Base-by-base conservation (phyloP, 2,329 filamentous ascomycete species). In the Ascochyta rabiei region DNA sequence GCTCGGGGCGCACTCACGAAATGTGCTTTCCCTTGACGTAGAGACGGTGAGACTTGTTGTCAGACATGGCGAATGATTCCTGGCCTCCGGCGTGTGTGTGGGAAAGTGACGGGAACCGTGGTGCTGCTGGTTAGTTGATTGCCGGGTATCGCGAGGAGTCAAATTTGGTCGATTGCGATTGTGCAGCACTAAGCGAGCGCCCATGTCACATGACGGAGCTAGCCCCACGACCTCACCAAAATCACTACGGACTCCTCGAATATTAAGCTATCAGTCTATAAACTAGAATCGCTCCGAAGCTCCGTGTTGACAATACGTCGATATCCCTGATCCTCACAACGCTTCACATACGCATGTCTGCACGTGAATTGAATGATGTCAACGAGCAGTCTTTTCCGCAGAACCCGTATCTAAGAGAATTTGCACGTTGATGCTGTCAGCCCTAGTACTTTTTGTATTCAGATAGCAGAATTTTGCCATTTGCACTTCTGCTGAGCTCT, bases 21-120 rank as follows among this genome's bases (percentile, higher is more conserved):
- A 98, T 84, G 88, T 98, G 93, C 83, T 92, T 93, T 85, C 92
- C 93, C 91, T 76, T 76, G 56, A 76, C 74, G 64, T 76, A 76
- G 64, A 76, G 70, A 64, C 70, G 70, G 68, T 73, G 70, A 63
- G 67, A 70, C 62, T 70, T 67, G 56, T 70, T 67, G 56, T 73
- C 71, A 70, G 71, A 71, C 71, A 73, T 73, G 66, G 67, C 69
- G 70, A 68, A 60, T 58, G 56, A 61, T 68, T 70, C 62, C 61
- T 68, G 67, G 61, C 60, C 64, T 67, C 59, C 56, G 60, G 53
- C 51, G 55, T 62, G 49, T 66, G 59, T 62, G 59, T 64, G 60
- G 42, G 64, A 61, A 59, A 64, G 61, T 62, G 53, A 62, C 62
- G 63, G 57, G 46, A 55, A 63, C 67, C 64, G 66, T 64, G 60